Base-by-base conservation (phyloP, 2,329 filamentous ascomycete species). In the Cadophora malorum region DNA sequence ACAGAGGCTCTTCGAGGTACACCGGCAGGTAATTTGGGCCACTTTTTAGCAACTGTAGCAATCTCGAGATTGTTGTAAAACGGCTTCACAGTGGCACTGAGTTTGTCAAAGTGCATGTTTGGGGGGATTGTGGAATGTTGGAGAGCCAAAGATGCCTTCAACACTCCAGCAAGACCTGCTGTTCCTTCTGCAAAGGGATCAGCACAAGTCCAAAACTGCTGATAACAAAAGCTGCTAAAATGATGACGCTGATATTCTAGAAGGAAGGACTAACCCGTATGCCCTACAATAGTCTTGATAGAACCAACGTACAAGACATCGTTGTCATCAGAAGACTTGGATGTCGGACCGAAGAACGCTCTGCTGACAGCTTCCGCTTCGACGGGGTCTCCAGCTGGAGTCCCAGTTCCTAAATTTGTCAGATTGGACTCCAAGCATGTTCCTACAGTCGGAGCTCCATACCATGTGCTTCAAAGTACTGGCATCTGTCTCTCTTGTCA, bases 11-110 rank as follows among this genome's bases (percentile, higher is more conserved):
- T 49, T 4, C 69, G 65, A n/a, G 59, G 56, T 5, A 47, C 23
- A 1, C 67, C 68, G 3, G 19, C 8, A 1, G 68, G 62, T 5
- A 72, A 25, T 5, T 6, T n/a, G 2, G 73, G 73, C 73, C 72
- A 75, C 19, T 55, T 25, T 14, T 61, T 59, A 28, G 64, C 55
- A 2, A 4, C 16, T 21, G 6, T 41, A n/a, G 23, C 8, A 25
- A 66, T 66, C 21, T 61, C 16, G 12, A 66, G 21, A 33, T 62
- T 53, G 6, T 45, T 47, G 31, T 68, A 69, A 63, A 66, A 74
- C 10, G 66, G 72, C 10, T 35, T 58, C n/a, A 80, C 75, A 7
- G 71, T 71, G 0, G 78, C 71, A 49, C 82, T 83, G 1, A 77
- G 71, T 8, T 69, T 76, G n/a, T 78, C 74, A 38, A 82, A 69